phyloP scores from a whole-genome alignment of 2,329 filamentous ascomycete genomes.

The Zasmidium citrigriseum region DNA sequence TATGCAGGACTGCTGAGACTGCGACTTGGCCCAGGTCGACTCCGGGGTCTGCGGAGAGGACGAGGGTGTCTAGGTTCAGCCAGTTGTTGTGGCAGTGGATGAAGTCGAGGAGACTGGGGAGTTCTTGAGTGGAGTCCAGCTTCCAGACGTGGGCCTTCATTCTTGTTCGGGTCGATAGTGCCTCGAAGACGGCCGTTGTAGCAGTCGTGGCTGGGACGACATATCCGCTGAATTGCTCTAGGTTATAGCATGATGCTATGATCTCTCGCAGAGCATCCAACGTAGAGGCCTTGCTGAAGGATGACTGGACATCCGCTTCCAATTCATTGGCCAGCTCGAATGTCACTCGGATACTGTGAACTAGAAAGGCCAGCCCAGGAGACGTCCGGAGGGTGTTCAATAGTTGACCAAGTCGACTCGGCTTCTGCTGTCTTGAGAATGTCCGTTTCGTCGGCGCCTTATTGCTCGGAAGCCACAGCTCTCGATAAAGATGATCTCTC shows the following conservation, averaged over 20 bases:
- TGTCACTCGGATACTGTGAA: conserved; percentile 56
- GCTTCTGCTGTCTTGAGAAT: conserved; percentile 35
- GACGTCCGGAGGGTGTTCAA: conserved; percentile 56
- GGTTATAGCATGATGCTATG: conserved; percentile 60
- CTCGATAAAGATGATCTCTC: conserved; percentile 51
- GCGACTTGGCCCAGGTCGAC: conserved; percentile 54
- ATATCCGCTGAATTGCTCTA: conserved; percentile 57
- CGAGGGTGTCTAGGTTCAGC: conserved; percentile 54
- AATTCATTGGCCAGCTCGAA: conserved; percentile 46
- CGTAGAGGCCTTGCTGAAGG: conserved; percentile 47
- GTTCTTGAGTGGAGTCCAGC: conserved; percentile 33
- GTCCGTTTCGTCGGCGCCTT: conserved; percentile 48
- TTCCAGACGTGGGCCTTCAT: conserved; percentile 60
- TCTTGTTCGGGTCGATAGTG: conserved; percentile 55
- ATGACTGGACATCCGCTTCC: conserved; percentile 30
- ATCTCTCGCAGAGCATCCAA: conserved; percentile 56
- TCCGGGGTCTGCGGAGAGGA: conserved; percentile 50
- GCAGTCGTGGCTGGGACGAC: conserved; percentile 40
- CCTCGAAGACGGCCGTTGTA: conserved; percentile 39
- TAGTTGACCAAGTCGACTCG: conserved; percentile 55
- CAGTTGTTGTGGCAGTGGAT: conserved; percentile 56
- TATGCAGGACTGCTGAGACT: conserved; percentile 55
- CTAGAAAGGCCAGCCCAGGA: conserved; percentile 52
- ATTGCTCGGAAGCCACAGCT: conserved; percentile 30
- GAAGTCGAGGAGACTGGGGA: conserved; percentile 54